These are phyloP conservation scores for Ophiocordyceps camponoti-saundersi DNA, from an alignment of 2,329 filamentous ascomycete genomes.

Conservation along the genomic window DNA sequence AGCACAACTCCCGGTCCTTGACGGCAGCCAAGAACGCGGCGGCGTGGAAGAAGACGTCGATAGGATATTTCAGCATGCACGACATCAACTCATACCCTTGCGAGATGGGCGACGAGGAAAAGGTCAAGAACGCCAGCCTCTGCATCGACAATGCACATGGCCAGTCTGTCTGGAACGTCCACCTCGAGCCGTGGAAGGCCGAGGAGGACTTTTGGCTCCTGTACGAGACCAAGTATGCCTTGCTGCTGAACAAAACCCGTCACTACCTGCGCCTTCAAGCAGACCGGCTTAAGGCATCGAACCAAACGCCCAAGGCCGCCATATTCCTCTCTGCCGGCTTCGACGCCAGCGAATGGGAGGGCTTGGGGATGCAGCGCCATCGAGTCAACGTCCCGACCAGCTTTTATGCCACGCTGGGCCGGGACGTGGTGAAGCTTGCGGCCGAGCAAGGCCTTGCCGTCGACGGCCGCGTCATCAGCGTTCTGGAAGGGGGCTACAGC, in stretches of 20 bases:
- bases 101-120: constrained; percentile 82
- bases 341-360: constrained; percentile 92
- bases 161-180: constrained; percentile 92
- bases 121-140: constrained; percentile 82
- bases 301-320: constrained; percentile 56
- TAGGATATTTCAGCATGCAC: constrained; percentile 92
- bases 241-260: constrained; percentile 67
- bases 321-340: constrained; percentile 95
- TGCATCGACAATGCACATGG: constrained; percentile 91
- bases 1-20: constrained; percentile 57
- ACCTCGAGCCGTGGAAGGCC: constrained; percentile 74
- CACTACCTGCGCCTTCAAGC: constrained; percentile 61
- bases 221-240: constrained; percentile 62
- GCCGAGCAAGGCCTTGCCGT: constrained; percentile 62
- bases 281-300: constrained; percentile 39
- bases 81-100: constrained; percentile 98
- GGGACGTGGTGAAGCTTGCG: constrained; percentile 68
- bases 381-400: constrained; percentile 91
- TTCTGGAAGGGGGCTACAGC: constrained; percentile 91
- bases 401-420: constrained; percentile 84
- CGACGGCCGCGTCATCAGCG: constrained; percentile 77
- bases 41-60: constrained; percentile 64
- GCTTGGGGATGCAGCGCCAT: constrained; percentile 84
- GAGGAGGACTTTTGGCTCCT: constrained; percentile 76
- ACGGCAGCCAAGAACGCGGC: constrained; percentile 52